These are phyloP conservation scores for Lachnellula arida DNA, from an alignment of 2,329 filamentous ascomycete species.

Conservation along the genomic window DNA sequence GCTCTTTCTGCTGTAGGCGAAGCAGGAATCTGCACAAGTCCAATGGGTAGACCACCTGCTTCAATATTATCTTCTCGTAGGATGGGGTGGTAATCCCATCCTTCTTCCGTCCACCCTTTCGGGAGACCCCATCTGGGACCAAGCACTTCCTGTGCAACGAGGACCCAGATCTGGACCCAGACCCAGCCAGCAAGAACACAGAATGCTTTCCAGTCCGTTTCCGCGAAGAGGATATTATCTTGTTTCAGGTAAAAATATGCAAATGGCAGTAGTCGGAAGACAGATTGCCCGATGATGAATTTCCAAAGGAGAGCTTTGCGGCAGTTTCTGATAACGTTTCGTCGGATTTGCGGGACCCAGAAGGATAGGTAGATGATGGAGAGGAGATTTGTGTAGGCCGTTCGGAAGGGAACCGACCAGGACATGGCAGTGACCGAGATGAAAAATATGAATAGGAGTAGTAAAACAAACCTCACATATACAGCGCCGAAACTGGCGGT, in stretches of 20 bases:
- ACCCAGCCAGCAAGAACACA: constrained; percentile 68
- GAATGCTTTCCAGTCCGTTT: constrained; percentile 62
- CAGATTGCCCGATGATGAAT: constrained; percentile 79
- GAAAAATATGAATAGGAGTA: constrained; percentile 52
- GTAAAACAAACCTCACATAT: constrained; percentile 52
- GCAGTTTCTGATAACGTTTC: constrained; percentile 87
- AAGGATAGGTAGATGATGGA: constrained; percentile 78
- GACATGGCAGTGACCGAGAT: constrained; percentile 55
- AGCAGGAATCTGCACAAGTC: constrained; percentile 45
- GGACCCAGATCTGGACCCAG: constrained; percentile 75
- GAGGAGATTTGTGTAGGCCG: constrained; percentile 57
- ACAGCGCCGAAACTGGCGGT: constrained; percentile 48
- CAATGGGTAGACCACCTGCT: constrained; percentile 75
- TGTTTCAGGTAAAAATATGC: constrained; percentile 77
- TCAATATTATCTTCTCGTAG: constrained; percentile 78
- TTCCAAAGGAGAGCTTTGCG: constrained; percentile 87
- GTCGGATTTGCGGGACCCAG: constrained; percentile 87
- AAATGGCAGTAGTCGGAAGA: constrained; percentile 73
- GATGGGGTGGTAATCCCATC: constrained; percentile 93
- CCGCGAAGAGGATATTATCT: constrained; percentile 77
- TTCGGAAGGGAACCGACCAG: constrained; percentile 53
- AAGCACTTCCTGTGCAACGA: constrained; percentile 78
- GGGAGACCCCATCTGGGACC: constrained; percentile 85
- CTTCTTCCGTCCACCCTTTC: constrained; percentile 61
- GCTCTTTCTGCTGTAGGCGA: constrained; percentile 20